These are phyloP conservation scores for Solanum hybrid DNA, from an alignment of 305 asterid species.

Conservation along the genomic window DNA sequence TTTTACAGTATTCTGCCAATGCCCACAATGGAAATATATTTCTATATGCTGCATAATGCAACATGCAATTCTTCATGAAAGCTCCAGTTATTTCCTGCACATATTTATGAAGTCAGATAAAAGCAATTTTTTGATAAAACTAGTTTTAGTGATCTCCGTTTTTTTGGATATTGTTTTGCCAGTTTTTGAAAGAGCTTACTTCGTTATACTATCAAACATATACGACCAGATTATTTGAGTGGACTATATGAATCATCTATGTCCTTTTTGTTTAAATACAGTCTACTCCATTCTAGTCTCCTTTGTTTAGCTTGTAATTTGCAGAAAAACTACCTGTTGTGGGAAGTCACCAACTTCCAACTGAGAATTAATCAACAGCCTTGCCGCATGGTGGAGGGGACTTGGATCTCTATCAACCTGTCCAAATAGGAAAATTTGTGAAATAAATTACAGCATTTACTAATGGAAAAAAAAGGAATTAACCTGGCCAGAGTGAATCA, in stretches of 20 bases:
- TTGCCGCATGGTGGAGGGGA: background rate
- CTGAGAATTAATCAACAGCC: background rate
- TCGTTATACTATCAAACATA: background rate
- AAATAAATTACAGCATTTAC: too few relatives aligned
- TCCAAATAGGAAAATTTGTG: background rate
- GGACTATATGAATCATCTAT: background rate
- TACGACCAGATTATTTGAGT: background rate
- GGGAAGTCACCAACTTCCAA: background rate
- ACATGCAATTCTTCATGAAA: slow-evolving; percentile 80
- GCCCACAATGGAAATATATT: slow-evolving; percentile 79
- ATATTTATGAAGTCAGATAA: background rate
- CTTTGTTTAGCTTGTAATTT: background rate
- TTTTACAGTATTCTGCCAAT: slow-evolving; percentile 60
- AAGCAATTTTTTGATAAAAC: background rate
- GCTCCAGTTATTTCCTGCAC: slow-evolving; percentile 75
- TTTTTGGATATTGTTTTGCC: background rate
- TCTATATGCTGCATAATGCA: slow-evolving; percentile 10
- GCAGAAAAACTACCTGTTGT: background rate
- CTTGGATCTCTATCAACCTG: background rate
- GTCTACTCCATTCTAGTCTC: background rate
- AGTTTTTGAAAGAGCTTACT: background rate
- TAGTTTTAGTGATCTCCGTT: background rate
- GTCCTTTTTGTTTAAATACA: background rate
- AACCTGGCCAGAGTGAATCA: background rate
- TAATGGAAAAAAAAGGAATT: background rate